Evolutionary conservation across 2,329 filamentous ascomycete genomes (phyloP).

Genomic region (Seiridium cupressi): DNA sequence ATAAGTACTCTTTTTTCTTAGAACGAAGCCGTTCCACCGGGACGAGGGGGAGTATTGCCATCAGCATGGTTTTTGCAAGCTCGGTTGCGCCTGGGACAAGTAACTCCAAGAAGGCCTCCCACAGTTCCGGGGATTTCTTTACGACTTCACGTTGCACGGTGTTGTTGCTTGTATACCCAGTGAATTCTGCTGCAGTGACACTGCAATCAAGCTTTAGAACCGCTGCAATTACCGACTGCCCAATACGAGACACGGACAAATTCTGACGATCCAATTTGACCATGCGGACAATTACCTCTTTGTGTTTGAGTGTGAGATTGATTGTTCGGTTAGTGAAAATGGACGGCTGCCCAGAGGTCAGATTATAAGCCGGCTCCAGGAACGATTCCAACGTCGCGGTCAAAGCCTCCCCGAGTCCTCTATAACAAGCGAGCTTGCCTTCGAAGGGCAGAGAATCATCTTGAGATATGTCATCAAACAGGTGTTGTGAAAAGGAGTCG

Average conservation of each 20-base stretch:
- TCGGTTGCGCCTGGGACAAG: constrained; percentile 66
- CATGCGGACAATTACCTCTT: constrained; percentile 56
- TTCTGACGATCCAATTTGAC: constrained; percentile 49
- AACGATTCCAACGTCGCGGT: constrained; percentile 57
- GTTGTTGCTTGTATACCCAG: constrained; percentile 56
- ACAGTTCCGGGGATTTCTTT: constrained; percentile 72
- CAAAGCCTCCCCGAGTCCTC: constrained; percentile 62
- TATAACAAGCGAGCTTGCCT: constrained; percentile 60
- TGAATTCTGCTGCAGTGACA: constrained; percentile 66
- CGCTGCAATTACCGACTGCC: constrained; percentile 63
- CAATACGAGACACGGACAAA: constrained; percentile 51
- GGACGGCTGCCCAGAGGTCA: constrained; percentile 50
- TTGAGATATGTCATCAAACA: constrained; percentile 65
- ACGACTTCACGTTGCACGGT: constrained; percentile 66
- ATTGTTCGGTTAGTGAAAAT: constrained; percentile 65
- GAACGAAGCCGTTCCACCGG: constrained; percentile 72
- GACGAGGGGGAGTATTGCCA: constrained; percentile 68
- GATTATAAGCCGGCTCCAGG: constrained; percentile 41
- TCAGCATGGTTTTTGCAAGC: constrained; percentile 72
- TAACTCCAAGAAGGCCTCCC: constrained; percentile 71
- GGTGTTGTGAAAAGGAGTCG: constrained; percentile 71
- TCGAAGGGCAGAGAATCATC: constrained; percentile 52
- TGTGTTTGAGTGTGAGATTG: constrained; percentile 63
- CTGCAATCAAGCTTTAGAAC: constrained; percentile 70
- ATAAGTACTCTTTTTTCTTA: constrained; percentile 42